A percentile compares a stretch with the other conserved stretches of the same genome.
These are phyloP conservation scores for Lathyrus oleraceus DNA, from an alignment of 306 rosid species.

Conservation along the genomic window DNA sequence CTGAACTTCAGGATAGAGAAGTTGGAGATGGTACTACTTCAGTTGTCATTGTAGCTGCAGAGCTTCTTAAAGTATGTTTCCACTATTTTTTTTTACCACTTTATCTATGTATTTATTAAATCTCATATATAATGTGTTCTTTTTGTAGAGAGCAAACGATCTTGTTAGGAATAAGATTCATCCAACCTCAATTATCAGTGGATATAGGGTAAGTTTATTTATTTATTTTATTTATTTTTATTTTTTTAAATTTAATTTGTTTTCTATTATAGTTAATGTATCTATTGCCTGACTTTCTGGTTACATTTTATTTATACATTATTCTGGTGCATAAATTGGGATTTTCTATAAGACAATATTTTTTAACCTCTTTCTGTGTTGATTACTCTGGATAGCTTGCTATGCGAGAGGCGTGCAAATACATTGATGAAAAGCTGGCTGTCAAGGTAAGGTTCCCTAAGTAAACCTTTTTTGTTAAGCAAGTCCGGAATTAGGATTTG, in stretches of 20 bases:
- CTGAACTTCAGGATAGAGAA: slow-evolving; percentile 93
- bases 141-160: slow-evolving; percentile 85
- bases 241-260: not conserved
- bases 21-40: slow-evolving; percentile 99
- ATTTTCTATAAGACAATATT: not conserved
- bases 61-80: slow-evolving; percentile 74
- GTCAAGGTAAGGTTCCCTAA: slow-evolving; percentile 60
- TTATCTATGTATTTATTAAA: not conserved
- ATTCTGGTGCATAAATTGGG: not conserved
- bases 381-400: slow-evolving; percentile 69
- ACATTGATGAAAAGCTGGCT: slow-evolving; percentile 75
- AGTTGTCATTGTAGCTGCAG: slow-evolving; percentile 92
- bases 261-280: not conserved
- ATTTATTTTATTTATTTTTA: not conserved
- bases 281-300: not conserved
- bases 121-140: not conserved
- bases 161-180: slow-evolving; percentile 95
- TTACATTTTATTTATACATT: not conserved
- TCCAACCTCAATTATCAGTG: slow-evolving; percentile 96
- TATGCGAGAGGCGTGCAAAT: slow-evolving; percentile 96
- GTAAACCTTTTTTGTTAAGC: not conserved
- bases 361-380: slow-evolving; percentile 6
- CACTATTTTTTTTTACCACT: not conserved
- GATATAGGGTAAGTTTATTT: slow-evolving; percentile 66
- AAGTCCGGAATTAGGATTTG: not conserved